These are phyloP conservation scores for Aspergillus ochraceoroseus DNA, from an alignment of 2,329 filamentous ascomycete species.

Conservation along the genomic window DNA sequence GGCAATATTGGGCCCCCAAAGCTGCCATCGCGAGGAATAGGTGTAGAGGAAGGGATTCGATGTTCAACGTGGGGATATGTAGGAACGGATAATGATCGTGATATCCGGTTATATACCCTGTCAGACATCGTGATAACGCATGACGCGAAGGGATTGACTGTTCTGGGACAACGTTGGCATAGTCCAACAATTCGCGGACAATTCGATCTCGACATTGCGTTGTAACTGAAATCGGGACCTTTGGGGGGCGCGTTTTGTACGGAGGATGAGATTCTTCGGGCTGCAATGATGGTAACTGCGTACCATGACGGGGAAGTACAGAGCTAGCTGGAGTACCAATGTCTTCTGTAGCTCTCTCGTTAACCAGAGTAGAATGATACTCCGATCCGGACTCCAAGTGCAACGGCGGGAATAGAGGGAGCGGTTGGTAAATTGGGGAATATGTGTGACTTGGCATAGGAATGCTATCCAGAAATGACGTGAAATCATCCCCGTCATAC, in stretches of 20 bases:
- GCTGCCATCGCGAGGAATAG: constrained; percentile 32
- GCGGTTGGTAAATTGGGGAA: constrained; percentile 32
- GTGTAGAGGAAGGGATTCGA: constrained; percentile 25
- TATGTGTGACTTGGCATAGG: constrained; percentile 33
- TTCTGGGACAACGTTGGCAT: constrained; percentile 28
- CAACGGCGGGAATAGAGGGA: constrained; percentile 31
- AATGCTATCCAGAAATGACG: constrained; percentile 35
- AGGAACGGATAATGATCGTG: constrained; percentile 35
- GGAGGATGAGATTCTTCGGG: constrained; percentile 28
- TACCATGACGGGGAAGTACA: constrained; percentile 32
- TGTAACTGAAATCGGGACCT: constrained; percentile 29
- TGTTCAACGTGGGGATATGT: constrained; percentile 31
- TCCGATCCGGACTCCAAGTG: constrained; percentile 24
- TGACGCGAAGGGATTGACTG: constrained; percentile 31
- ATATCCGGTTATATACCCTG: constrained; percentile 32
- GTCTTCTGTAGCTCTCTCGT: constrained; percentile 14
- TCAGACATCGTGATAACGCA: constrained; percentile 32
- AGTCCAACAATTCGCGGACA: constrained; percentile 21
- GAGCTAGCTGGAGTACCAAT: constrained; percentile 28
- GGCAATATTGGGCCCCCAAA: constrained; percentile 32
- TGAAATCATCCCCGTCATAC: constrained; percentile 34
- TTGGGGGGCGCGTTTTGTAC: constrained; percentile 26
- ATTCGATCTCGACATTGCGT: constrained; percentile 31
- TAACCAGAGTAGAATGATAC: constrained; percentile 24
- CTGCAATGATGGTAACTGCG: constrained; percentile 33